phyloP scores from a whole-genome alignment of 148 eudicot species.

The Beta vulgaris region DNA sequence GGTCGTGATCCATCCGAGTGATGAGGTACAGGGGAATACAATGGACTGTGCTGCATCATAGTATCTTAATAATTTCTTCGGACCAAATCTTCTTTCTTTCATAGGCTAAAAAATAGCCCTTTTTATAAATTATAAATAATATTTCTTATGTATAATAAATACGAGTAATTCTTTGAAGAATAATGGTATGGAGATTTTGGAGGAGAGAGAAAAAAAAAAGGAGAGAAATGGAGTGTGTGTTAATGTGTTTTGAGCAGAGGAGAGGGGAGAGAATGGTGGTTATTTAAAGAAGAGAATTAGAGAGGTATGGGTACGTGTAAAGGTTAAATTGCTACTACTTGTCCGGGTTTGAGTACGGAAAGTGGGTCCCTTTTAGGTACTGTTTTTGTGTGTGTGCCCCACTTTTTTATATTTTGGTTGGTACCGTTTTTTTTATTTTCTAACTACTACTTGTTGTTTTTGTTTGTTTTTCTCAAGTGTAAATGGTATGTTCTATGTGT shows the following conservation, averaged over 20 bases:
- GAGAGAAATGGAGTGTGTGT: background rate
- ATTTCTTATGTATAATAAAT: too few species aligned
- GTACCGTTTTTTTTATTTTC: too few species aligned
- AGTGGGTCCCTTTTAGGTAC: conserved; percentile 14
- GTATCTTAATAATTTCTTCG: background rate
- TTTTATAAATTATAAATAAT: too few species aligned
- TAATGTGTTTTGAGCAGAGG: background rate
- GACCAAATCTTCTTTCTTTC: conserved; percentile 24
- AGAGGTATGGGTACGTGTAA: conserved; percentile 27
- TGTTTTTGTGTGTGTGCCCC: background rate
- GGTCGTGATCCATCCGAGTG: conserved; percentile 55
- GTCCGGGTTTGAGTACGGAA: conserved; percentile 36
- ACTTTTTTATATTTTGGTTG: background rate
- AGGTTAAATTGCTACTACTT: conserved; percentile 24
- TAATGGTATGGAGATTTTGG: too few species aligned
- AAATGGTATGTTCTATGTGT: too few species aligned
- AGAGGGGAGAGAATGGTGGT: conserved; percentile 17
- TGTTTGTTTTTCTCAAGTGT: too few species aligned
- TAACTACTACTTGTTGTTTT: too few species aligned
- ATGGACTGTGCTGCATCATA: conserved; percentile 47
- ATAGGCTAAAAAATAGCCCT: conserved; percentile 20
- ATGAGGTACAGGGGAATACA: conserved; percentile 35
- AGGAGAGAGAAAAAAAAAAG: background rate
- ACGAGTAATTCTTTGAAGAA: too few species aligned
- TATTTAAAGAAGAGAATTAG: conserved; percentile 17